These are phyloP conservation scores for Aspergillus ellipticus DNA, from an alignment of 495 filamentous ascomycete species.

Conservation along the genomic window DNA sequence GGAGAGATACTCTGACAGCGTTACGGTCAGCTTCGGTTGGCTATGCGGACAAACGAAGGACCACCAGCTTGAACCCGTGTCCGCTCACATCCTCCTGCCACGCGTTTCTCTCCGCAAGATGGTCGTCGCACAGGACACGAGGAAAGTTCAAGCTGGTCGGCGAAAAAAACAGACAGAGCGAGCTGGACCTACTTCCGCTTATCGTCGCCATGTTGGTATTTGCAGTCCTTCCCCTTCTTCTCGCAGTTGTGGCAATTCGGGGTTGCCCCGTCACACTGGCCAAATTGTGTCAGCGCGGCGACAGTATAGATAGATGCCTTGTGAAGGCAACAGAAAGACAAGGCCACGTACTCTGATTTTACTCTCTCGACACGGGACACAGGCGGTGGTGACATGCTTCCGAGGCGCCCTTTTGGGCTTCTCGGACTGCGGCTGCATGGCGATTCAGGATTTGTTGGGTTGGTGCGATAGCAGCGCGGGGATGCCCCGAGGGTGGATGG, in stretches of 20 bases:
- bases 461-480: neutral
- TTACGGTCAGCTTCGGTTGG: constrained; percentile 1
- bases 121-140: neutral
- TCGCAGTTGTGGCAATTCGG: constrained; percentile 47
- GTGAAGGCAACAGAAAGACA: neutral
- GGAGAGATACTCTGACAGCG: constrained; percentile 40
- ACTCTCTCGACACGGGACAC: constrained; percentile 48
- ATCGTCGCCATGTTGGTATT: constrained; percentile 47
- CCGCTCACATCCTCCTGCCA: neutral
- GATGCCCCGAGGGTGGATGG: neutral
- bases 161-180: neutral
- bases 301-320: no score
- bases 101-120: neutral
- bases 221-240: constrained; percentile 45
- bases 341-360: constrained; percentile 43
- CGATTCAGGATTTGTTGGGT: neutral
- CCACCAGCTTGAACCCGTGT: neutral
- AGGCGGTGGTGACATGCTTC: constrained; percentile 48
- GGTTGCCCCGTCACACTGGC: constrained; percentile 43
- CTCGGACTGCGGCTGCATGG: constrained; percentile 31
- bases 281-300: neutral
- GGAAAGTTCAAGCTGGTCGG: neutral
- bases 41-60: neutral
- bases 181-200: constrained; percentile 42
- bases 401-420: constrained; percentile 36